Conservation (phyloP, 2,329 filamentous ascomycete species). For the Pseudogymnoascus sp. region DNA sequence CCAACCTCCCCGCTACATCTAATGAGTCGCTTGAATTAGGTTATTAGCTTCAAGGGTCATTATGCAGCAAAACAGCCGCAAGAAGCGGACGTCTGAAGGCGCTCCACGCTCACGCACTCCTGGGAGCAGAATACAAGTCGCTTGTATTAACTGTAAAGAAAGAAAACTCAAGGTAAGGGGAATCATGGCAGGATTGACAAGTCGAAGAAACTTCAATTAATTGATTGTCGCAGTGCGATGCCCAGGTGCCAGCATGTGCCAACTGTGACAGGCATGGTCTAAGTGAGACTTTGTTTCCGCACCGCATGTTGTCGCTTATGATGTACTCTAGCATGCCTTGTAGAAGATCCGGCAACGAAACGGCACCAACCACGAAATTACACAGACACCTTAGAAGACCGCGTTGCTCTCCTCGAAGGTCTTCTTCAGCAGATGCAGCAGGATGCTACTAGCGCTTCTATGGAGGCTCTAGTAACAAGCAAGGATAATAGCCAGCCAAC, state of each 20-base stretch:
- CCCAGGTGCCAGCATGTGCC: constrained; percentile 9
- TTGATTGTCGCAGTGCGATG: constrained; percentile 9
- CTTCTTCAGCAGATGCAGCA: constrained; percentile 1
- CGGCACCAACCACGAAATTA: constrained; percentile 12
- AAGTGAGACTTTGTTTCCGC: background rate
- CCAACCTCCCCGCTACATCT: no score
- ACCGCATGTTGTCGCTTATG: background rate
- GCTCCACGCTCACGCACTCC: no score
- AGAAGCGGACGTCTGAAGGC: no score
- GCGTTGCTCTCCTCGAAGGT: constrained; percentile 13
- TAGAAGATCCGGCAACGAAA: constrained; percentile 7
- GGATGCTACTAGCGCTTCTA: background rate
- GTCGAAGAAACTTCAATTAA: no score
- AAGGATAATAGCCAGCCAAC: background rate
- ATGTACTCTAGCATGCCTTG: background rate
- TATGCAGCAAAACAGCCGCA: no score
- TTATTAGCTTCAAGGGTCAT: no score
- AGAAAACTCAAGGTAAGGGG: no score
- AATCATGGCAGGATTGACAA: no score
- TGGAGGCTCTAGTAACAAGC: background rate
- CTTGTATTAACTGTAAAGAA: no score
- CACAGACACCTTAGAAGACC: constrained; percentile 12
- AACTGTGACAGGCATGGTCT: constrained; percentile 11
- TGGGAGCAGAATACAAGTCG: no score
- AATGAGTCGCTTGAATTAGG: no score